Evolutionary conservation across 805 yeast genomes (phyloP).

Genomic region (Saccharomyces mikatae): DNA sequence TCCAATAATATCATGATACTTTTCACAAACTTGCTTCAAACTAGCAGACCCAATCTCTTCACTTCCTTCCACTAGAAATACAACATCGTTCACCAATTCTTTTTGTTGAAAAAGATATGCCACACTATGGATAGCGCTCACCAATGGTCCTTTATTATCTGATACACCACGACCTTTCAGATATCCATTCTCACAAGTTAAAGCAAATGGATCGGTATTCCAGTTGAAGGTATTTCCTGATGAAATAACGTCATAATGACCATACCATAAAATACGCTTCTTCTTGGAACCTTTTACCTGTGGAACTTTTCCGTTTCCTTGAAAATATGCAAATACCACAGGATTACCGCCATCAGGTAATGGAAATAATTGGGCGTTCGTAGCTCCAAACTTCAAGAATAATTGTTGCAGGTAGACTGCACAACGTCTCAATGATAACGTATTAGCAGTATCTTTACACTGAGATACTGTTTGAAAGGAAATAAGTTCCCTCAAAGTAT

Average conservation of each 20-base stretch:
- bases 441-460: conserved; percentile 43
- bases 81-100: conserved; percentile 59
- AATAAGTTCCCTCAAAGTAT: conserved; percentile 52
- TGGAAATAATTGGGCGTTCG: conserved; percentile 56
- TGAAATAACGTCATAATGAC: conserved; percentile 91
- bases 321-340: conserved; percentile 68
- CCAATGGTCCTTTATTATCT: conserved; percentile 89
- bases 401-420: conserved; percentile 64
- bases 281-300: conserved; percentile 3
- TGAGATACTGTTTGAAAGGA: conserved; percentile 73
- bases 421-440: conserved; percentile 76
- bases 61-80: conserved; percentile 86
- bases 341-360: conserved; percentile 71
- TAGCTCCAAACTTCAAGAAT: conserved; percentile 62
- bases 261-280: conserved; percentile 73
- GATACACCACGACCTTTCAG: conserved; percentile 87
- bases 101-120: conserved; percentile 53
- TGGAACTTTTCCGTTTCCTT: conserved; percentile 31
- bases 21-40: conserved; percentile 56
- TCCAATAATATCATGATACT: conserved; percentile 49
- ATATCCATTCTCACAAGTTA: conserved; percentile 76
- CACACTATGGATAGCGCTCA: conserved; percentile 82
- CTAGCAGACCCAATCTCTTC: conserved; percentile 92
- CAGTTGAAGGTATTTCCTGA: conserved; percentile 58
- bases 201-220: conserved; percentile 69